Percentiles rank a stretch among this genome's conserved stretches.
Evolutionary conservation across 2,329 filamentous ascomycete genomes (phyloP).

Genomic region (Aspergillus tubingensis): DNA sequence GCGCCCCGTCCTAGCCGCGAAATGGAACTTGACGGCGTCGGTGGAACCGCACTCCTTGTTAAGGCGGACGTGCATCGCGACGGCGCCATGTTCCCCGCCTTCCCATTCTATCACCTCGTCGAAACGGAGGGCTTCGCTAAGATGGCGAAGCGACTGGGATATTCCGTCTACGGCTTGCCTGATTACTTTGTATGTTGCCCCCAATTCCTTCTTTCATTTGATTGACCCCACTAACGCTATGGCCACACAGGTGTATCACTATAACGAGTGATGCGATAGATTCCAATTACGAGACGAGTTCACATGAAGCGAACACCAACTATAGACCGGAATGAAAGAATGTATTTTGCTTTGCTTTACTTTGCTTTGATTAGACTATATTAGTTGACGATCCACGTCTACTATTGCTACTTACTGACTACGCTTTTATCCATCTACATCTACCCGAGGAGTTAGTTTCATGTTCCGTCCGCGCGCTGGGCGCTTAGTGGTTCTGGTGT

Average conservation of each 20-base stretch:
- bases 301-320: background rate
- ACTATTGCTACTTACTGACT: background rate
- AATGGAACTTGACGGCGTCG: conserved; percentile 85
- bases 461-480: background rate
- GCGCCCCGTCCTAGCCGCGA: conserved; percentile 62
- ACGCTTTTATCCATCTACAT: background rate
- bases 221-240: conserved; percentile 9
- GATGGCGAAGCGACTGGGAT: conserved; percentile 89
- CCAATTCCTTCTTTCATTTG: background rate
- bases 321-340: background rate
- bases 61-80: conserved; percentile 97
- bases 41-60: conserved; percentile 87
- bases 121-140: conserved; percentile 98
- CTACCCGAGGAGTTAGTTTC: background rate
- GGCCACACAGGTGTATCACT: conserved; percentile 72
- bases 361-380: background rate
- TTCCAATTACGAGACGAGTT: background rate
- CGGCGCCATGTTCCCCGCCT: conserved; percentile 97
- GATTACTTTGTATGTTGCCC: conserved; percentile 78
- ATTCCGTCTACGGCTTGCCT: conserved; percentile 82
- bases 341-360: background rate
- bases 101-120: conserved; percentile 93
- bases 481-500: background rate
- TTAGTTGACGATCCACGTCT: background rate
- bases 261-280: conserved; percentile 68